Base-by-base conservation (phyloP, 2,329 filamentous ascomycete species). In the Thelonectria rubi region DNA sequence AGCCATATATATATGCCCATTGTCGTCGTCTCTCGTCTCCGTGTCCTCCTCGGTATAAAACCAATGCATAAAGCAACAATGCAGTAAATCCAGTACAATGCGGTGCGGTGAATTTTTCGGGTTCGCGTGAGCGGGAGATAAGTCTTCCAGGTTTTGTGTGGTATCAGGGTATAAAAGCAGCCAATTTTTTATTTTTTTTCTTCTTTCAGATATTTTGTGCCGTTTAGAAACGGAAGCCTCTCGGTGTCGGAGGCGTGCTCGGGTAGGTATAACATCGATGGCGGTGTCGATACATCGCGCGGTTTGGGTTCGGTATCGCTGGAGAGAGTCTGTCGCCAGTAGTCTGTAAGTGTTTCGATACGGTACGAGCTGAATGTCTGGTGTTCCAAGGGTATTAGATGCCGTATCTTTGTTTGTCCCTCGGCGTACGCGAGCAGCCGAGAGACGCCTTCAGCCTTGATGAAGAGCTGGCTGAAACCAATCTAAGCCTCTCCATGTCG, bases 101-200 rank as follows among this genome's bases (percentile, higher is more conserved):
- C 21, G 21, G 21, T 24, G 21, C 21, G 21, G 21, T 30, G 26
- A 62, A 62, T 42, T 53, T 54, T 65, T 66, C 50, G 60, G 64
- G 59, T 69, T 73, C 73, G 76, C 75, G 75, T 74, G 75, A 78
- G 76, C 75, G 72, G 70, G 62, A 67, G 65, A 69, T 62, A 66
- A 69, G 65, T 69, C 70, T 70, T 69, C 58, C 46, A 55, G 50
- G 52, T 43, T 30, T 37, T 45, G 47, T 34, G 40, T 66, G 64
- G 65, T 68, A 67, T 71, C 48, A 62, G 26, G 59, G 61, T 68
- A 71, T 66, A 66, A 64, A 59, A 67, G 52, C 17, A 63, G 26
- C 26, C 26, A 59, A 64, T 40, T 39, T n/a, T 18, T 55, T n/a
- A n/a, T n/a, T n/a, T n/a, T n/a, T n/a, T n/a, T n/a, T n/a, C n/a